These are phyloP conservation scores for Cornus controversa DNA, from an alignment of 148 eudicot genomes.

Conservation along the genomic window DNA sequence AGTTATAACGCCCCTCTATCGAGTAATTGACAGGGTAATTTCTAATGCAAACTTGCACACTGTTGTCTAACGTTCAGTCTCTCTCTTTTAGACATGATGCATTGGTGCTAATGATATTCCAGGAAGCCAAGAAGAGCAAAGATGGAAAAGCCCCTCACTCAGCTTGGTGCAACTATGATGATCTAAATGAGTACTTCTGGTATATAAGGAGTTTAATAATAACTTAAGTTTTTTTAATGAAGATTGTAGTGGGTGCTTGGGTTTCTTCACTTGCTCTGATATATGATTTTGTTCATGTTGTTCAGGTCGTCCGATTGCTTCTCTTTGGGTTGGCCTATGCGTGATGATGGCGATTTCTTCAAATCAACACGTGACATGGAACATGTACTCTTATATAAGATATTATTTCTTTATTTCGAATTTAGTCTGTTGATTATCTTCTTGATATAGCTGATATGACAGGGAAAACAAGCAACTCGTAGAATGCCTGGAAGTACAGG, in stretches of 20 bases:
- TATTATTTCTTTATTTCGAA: not conserved
- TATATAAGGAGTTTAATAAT: slow-evolving; percentile 22
- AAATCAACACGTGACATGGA: slow-evolving; percentile 54
- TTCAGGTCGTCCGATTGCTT: slow-evolving; percentile 88
- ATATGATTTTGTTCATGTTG: slow-evolving; percentile 10
- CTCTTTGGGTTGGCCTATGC: slow-evolving; percentile 94
- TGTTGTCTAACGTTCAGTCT: not conserved
- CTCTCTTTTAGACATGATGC: slow-evolving; percentile 14
- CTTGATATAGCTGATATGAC: slow-evolving; percentile 29
- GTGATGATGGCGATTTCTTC: slow-evolving; percentile 88
- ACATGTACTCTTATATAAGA: slow-evolving; percentile 41
- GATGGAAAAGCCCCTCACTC: slow-evolving; percentile 87
- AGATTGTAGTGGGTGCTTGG: not conserved
- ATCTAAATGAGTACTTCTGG: slow-evolving; percentile 90
- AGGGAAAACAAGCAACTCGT: slow-evolving; percentile 53
- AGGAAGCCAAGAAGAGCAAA: slow-evolving; percentile 82
- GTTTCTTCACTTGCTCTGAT: slow-evolving; percentile 4
- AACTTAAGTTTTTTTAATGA: not conserved
- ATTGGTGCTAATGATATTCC: slow-evolving; percentile 26
- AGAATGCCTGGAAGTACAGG: slow-evolving; percentile 52
- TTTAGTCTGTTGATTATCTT: not conserved
- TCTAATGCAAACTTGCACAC: slow-evolving; percentile 8
- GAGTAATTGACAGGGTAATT: slow-evolving; percentile 76
- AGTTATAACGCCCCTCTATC: slow-evolving; percentile 82
- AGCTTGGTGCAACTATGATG: slow-evolving; percentile 95